A percentile compares a stretch with the other conserved stretches of the same genome.
phyloP scores from a whole-genome alignment of 2,329 filamentous ascomycete species.

The Endoconidiophora polonica region DNA sequence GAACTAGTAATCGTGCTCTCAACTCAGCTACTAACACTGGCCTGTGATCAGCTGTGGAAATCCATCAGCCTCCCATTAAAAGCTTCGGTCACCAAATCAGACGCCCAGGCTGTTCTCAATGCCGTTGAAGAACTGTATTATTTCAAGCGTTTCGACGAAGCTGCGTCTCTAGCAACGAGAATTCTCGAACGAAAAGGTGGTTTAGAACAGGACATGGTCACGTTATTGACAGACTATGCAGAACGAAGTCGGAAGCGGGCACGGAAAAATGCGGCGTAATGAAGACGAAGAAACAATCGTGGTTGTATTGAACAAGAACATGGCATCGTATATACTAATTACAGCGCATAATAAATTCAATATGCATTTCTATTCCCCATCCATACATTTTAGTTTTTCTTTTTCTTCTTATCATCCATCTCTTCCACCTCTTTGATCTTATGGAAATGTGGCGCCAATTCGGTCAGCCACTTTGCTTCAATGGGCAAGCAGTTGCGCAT shows the following conservation, averaged over 20 bases:
- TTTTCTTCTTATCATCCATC: constrained; percentile 49
- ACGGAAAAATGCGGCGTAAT: neutral
- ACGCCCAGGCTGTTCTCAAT: constrained; percentile 34
- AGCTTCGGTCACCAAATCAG: constrained; percentile 26
- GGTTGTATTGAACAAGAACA: neutral
- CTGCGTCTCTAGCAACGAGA: constrained; percentile 23
- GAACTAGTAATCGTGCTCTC: no score
- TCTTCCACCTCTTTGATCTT: constrained; percentile 80
- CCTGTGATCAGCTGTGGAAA: neutral
- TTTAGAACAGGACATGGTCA: constrained; percentile 28
- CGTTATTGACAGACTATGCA: constrained; percentile 25
- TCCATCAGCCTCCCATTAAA: constrained; percentile 23
- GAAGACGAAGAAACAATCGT: neutral
- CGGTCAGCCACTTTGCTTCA: constrained; percentile 67
- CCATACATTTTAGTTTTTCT: constrained; percentile 16
- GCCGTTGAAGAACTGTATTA: constrained; percentile 43
- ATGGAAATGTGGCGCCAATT: constrained; percentile 87
- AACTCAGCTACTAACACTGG: neutral
- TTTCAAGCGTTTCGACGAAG: constrained; percentile 30
- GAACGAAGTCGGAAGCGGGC: neutral
- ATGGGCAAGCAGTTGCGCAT: constrained; percentile 79
- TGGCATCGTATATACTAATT: neutral
- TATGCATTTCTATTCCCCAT: no score
- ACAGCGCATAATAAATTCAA: neutral
- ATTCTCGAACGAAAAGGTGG: constrained; percentile 19